These are phyloP conservation scores for Fusarium albosuccineum DNA, from an alignment of 2,329 filamentous ascomycete species.

Conservation along the genomic window DNA sequence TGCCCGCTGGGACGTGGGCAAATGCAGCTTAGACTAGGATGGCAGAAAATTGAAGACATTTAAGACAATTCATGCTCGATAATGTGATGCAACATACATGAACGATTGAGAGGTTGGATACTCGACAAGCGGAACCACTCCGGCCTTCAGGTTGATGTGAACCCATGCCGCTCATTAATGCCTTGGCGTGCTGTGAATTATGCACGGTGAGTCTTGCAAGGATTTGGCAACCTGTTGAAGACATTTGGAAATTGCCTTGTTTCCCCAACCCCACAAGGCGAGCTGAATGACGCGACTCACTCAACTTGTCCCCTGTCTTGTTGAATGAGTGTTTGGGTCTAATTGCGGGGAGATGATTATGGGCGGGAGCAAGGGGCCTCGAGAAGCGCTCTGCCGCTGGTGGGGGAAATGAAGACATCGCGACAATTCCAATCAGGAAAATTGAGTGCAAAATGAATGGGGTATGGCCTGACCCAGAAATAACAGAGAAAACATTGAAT, in stretches of 20 bases:
- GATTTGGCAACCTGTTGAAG: not conserved
- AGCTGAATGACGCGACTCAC: slow-evolving; percentile 24
- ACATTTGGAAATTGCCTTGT: slow-evolving; percentile 4
- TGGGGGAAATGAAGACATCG: slow-evolving; percentile 17
- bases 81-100: not conserved
- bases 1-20: slow-evolving; percentile 36
- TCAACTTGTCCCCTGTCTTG: slow-evolving; percentile 5
- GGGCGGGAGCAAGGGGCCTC: slow-evolving; percentile 11
- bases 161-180: not conserved
- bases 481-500: slow-evolving; percentile 23
- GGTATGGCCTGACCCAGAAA: slow-evolving; percentile 27
- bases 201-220: slow-evolving; percentile 1
- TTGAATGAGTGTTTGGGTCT: slow-evolving; percentile 16
- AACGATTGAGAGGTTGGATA: too few species aligned
- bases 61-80: slow-evolving; percentile 25
- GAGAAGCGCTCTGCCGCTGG: not conserved
- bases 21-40: slow-evolving; percentile 35
- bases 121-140: too few species aligned
- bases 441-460: slow-evolving; percentile 10
- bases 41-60: slow-evolving; percentile 37
- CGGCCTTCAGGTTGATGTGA: not conserved
- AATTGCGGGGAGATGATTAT: slow-evolving; percentile 20
- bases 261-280: slow-evolving; percentile 14
- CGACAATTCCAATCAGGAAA: slow-evolving; percentile 6
- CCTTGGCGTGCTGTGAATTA: slow-evolving; percentile 1